phyloP scores from a whole-genome alignment of 2,329 filamentous ascomycete genomes.

The Parascedosporium putredinis region DNA sequence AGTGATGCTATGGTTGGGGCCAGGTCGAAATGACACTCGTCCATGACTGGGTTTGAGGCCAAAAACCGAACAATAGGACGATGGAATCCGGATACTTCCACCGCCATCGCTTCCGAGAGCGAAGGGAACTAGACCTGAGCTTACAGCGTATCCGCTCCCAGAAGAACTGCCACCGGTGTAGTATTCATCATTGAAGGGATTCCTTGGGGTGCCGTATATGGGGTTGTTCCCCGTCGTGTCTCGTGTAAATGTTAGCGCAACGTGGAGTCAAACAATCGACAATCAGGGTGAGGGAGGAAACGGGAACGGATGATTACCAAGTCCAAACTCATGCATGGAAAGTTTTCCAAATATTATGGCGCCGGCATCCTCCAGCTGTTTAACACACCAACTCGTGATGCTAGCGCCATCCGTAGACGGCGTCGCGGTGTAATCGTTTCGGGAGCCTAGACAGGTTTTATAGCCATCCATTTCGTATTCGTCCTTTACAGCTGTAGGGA shows the following conservation, averaged over 20 bases:
- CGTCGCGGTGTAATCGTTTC: slow-evolving; percentile 48
- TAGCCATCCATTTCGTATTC: slow-evolving; percentile 70
- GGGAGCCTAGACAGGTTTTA: slow-evolving; percentile 51
- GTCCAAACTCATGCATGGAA: slow-evolving; percentile 67
- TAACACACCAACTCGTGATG: slow-evolving; percentile 58
- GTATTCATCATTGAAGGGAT: slow-evolving; percentile 62
- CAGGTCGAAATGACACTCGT: slow-evolving; percentile 52
- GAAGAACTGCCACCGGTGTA: slow-evolving; percentile 72
- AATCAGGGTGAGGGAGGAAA: background rate
- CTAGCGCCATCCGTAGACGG: slow-evolving; percentile 24
- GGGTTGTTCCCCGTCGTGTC: slow-evolving; percentile 70
- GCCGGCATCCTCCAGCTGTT: slow-evolving; percentile 59
- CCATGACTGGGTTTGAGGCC: slow-evolving; percentile 64
- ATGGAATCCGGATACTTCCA: slow-evolving; percentile 63
- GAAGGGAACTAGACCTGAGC: slow-evolving; percentile 58
- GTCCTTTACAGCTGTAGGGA: slow-evolving; percentile 67
- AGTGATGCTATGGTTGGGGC: slow-evolving; percentile 46
- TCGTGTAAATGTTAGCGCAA: slow-evolving; percentile 4
- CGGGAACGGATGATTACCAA: slow-evolving; percentile 38
- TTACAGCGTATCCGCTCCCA: slow-evolving; percentile 62
- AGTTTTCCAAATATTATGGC: slow-evolving; percentile 62
- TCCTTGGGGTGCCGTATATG: slow-evolving; percentile 60
- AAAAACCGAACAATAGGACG: slow-evolving; percentile 62
- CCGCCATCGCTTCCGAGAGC: slow-evolving; percentile 65
- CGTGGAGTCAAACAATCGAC: background rate